These are phyloP conservation scores for Alternaria incomplexa DNA, from an alignment of 2,329 filamentous ascomycete genomes.

Conservation along the genomic window DNA sequence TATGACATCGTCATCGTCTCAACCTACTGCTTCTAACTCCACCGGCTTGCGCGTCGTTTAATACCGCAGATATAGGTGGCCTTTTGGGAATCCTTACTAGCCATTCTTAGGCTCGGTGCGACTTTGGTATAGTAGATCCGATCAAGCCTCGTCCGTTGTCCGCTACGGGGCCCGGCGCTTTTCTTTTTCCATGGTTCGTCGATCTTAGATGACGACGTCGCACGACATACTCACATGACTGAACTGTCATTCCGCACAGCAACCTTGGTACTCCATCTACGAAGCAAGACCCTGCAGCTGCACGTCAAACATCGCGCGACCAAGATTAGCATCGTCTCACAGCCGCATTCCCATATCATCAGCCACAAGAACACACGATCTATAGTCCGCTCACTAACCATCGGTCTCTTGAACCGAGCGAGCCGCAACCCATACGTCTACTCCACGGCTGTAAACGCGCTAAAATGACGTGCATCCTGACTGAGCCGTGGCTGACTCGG, in stretches of 20 bases:
- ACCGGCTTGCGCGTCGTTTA: slow-evolving; percentile 13
- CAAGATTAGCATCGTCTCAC: not conserved
- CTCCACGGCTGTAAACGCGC: slow-evolving; percentile 23
- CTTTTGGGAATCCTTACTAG: slow-evolving; percentile 6
- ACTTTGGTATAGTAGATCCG: slow-evolving; percentile 3
- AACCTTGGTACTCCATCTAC: not conserved
- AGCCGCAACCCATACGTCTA: slow-evolving; percentile 16
- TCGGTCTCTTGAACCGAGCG: slow-evolving; percentile 24
- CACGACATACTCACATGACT: not conserved
- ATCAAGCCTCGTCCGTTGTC: slow-evolving; percentile 5
- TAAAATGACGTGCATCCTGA: slow-evolving; percentile 34
- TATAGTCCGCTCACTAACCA: slow-evolving; percentile 9
- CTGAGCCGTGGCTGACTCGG: slow-evolving; percentile 21
- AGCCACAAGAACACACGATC: slow-evolving; percentile 9
- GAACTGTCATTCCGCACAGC: not conserved
- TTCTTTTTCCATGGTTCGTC: slow-evolving; percentile 14
- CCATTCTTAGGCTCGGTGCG: slow-evolving; percentile 6
- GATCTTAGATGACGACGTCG: slow-evolving; percentile 9
- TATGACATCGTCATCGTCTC: slow-evolving; percentile 6
- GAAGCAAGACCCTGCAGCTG: slow-evolving; percentile 7
- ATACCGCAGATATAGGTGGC: slow-evolving; percentile 3
- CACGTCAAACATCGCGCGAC: slow-evolving; percentile 2
- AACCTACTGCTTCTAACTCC: not conserved
- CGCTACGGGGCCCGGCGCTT: slow-evolving; percentile 2
- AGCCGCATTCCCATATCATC: slow-evolving; percentile 3